Conservation (phyloP, 768 basidiomycete genomes). For the Russula virescens region DNA sequence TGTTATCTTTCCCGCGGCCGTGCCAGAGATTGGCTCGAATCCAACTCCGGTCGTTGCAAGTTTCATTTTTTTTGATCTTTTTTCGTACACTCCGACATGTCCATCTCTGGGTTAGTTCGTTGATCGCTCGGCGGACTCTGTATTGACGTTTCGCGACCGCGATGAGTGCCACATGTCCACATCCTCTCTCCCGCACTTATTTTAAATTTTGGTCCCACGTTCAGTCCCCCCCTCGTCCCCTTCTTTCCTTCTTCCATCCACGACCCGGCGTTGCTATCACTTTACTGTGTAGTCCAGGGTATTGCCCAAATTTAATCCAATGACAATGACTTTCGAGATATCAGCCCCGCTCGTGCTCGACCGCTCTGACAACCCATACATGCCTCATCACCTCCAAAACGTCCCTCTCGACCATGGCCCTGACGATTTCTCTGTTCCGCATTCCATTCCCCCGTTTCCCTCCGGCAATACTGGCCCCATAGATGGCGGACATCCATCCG, state of each 20-base stretch:
- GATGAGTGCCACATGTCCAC: slow-evolving; percentile 12
- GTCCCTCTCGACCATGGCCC: background rate
- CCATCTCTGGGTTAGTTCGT: slow-evolving; percentile 23
- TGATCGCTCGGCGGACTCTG: slow-evolving; percentile 23
- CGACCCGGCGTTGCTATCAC: background rate
- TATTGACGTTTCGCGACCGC: slow-evolving; percentile 15
- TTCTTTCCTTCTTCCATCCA: background rate
- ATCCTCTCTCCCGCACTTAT: background rate
- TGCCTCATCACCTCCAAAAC: slow-evolving; percentile 6
- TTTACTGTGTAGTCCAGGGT: background rate
- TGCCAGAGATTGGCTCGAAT: slow-evolving; percentile 1
- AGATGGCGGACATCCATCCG: background rate
- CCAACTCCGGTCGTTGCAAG: slow-evolving; percentile 7
- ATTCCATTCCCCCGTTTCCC: background rate
- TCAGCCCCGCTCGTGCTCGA: background rate
- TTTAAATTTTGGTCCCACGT: slow-evolving; percentile 18
- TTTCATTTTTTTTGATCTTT: background rate
- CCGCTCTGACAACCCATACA: slow-evolving; percentile 17
- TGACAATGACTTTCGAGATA: slow-evolving; percentile 7
- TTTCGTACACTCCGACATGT: slow-evolving; percentile 19
- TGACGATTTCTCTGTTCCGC: background rate
- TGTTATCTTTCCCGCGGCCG: background rate
- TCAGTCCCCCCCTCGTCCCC: background rate
- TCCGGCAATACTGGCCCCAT: background rate
- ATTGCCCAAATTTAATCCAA: background rate